A percentile compares a stretch with the other conserved stretches of the same genome.
phyloP scores from a whole-genome alignment of 2,329 filamentous ascomycete species.

The Nemania sp. region DNA sequence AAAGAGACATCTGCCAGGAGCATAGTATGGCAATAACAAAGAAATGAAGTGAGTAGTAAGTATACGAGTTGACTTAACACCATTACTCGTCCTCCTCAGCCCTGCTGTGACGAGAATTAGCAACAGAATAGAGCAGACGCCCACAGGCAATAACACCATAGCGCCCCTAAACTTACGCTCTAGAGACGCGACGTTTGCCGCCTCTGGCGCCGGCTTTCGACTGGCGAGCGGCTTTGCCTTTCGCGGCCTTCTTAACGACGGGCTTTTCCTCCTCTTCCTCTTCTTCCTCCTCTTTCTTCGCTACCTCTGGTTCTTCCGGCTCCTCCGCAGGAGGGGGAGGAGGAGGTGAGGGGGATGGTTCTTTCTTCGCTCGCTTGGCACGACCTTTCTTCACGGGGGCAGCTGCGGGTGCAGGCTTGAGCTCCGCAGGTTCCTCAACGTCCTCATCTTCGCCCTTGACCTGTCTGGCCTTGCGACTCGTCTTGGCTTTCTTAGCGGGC shows the following conservation, averaged over 20 bases:
- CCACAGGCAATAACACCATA: not conserved
- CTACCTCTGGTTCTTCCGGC: conserved; percentile 7
- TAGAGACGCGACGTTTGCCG: conserved; percentile 20
- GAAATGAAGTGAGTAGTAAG: no score
- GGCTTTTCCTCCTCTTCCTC: conserved; percentile 37
- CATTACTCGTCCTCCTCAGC: conserved; percentile 13
- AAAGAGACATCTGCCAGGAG: not conserved
- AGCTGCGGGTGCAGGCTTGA: no score
- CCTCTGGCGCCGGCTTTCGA: conserved; percentile 32
- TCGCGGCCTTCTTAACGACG: conserved; percentile 35
- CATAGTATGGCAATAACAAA: not conserved
- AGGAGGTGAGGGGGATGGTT: conserved; percentile 19
- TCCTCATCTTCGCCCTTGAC: conserved; percentile 34
- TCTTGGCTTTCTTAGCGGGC: conserved; percentile 30
- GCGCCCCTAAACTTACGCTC: conserved; percentile 8
- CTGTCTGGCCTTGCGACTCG: conserved; percentile 39
- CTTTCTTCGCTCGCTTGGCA: conserved; percentile 35
- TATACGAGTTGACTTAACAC: not conserved
- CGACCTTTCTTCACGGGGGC: conserved; percentile 39
- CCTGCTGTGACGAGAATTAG: conserved; percentile 5
- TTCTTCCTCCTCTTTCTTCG: conserved; percentile 19
- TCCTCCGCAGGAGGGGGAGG: conserved; percentile 23
- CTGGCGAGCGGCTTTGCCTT: conserved; percentile 40
- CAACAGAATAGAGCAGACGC: not conserved
- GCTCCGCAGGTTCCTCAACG: conserved; percentile 13